phyloP scores from a whole-genome alignment of 83 land plant species.

The Isoetes engelmannii region DNA sequence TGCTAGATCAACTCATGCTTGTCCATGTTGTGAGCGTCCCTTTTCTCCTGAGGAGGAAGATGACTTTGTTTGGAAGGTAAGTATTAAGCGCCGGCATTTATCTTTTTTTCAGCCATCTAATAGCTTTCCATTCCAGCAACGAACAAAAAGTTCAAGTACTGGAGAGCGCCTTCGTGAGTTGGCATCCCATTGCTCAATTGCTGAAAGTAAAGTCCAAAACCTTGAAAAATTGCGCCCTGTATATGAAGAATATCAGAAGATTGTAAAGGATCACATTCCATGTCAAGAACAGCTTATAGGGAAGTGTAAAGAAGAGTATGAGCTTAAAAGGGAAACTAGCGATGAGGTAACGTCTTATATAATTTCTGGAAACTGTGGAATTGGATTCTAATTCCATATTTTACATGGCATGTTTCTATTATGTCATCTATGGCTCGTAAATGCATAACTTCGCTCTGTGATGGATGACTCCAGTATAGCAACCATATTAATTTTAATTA shows the following conservation, averaged over 20 bases:
- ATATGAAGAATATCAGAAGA: conserved; percentile 87
- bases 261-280: conserved; percentile 65
- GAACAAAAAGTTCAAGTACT: conserved; percentile 64
- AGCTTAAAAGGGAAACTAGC: conserved; percentile 54
- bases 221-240: conserved; percentile 81
- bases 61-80: conserved; percentile 91
- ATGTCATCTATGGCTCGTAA: not conserved
- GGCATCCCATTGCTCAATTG: conserved; percentile 47
- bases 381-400: not conserved
- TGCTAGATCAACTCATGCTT: conserved; percentile 84
- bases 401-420: conserved; percentile 2
- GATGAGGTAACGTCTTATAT: conserved; percentile 56
- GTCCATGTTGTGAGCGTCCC: conserved; percentile 97
- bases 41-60: conserved; percentile 91
- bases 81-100: conserved; percentile 1
- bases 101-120: not conserved
- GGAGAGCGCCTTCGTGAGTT: conserved; percentile 68
- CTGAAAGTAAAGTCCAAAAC: conserved; percentile 71
- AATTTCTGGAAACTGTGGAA: not conserved
- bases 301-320: conserved; percentile 53
- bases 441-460: not conserved
- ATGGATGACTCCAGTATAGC: no score
- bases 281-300: conserved; percentile 46
- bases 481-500: conserved; percentile 1
- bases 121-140: conserved; percentile 57